Evolutionary conservation across 2,329 filamentous ascomycete species (phyloP).

Genomic region (Trichoderma lentiforme): DNA sequence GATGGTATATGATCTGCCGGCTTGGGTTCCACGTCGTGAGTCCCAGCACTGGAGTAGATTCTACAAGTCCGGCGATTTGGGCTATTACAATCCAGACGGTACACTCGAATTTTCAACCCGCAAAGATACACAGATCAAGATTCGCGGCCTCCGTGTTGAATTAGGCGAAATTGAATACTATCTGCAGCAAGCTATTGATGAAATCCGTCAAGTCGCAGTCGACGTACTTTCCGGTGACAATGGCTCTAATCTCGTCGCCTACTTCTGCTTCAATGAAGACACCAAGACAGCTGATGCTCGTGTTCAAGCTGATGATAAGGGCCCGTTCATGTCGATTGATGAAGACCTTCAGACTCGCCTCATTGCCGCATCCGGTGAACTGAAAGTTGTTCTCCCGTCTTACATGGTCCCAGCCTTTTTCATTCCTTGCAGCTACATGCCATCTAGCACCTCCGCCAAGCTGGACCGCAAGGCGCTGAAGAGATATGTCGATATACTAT

Average conservation of each 20-base stretch:
- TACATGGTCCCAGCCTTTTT: conserved; percentile 16
- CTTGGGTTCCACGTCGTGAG: conserved; percentile 1
- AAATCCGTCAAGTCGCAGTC: neutral
- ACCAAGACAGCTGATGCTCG: neutral
- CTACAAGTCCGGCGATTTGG: conserved; percentile 5
- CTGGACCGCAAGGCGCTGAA: conserved; percentile 9
- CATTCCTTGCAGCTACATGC: conserved; percentile 11
- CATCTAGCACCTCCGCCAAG: conserved; percentile 1
- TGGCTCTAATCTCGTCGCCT: conserved; percentile 7
- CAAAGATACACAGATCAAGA: conserved; percentile 16
- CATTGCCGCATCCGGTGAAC: neutral
- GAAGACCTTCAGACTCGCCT: conserved; percentile 16
- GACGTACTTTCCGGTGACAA: neutral
- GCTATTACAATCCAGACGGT: conserved; percentile 10
- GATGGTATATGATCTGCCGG: neutral
- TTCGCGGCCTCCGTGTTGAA: conserved; percentile 15
- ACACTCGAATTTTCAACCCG: conserved; percentile 2
- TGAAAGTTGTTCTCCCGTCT: neutral
- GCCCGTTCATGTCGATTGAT: conserved; percentile 14
- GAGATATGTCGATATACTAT: neutral
- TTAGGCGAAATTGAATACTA: conserved; percentile 12
- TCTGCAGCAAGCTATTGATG: neutral
- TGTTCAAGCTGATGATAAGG: neutral
- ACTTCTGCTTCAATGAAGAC: conserved; percentile 2
- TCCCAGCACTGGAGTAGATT: neutral